Evolutionary conservation across 345 rosid species (phyloP).

Genomic region (Nephelium lappaceum): DNA sequence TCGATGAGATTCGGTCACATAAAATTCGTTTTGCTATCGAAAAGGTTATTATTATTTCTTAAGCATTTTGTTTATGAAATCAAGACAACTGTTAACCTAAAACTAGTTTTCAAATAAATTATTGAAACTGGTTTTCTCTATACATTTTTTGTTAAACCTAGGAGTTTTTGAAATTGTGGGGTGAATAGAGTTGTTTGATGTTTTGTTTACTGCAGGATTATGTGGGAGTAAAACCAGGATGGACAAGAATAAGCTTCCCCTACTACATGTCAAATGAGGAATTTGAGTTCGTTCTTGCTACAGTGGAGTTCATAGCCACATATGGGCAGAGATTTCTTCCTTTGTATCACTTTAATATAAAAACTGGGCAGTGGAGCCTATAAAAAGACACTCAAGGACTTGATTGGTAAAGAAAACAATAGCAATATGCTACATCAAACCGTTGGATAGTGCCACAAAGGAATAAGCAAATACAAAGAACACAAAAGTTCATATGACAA

Average conservation of each 20-base stretch:
- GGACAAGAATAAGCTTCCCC: constrained; percentile 73
- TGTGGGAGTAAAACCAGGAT: constrained; percentile 54
- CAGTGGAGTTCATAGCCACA: constrained; percentile 49
- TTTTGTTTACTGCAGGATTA: constrained; percentile 37
- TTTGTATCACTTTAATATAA: constrained; percentile 44
- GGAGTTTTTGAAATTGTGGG: too few species aligned
- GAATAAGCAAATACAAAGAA: background rate
- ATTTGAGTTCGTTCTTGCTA: constrained; percentile 52
- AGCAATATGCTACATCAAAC: too few species aligned
- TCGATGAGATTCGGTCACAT: constrained; percentile 30
- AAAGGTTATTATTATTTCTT: constrained; percentile 25
- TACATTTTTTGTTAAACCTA: too few species aligned
- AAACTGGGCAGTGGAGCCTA: constrained; percentile 48
- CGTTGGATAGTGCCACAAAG: constrained; percentile 8
- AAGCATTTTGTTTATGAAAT: too few species aligned
- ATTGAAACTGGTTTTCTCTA: too few species aligned
- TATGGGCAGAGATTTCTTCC: constrained; percentile 59
- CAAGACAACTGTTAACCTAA: too few species aligned
- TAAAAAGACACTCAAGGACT: constrained; percentile 29
- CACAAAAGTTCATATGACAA: background rate
- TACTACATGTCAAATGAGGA: constrained; percentile 60
- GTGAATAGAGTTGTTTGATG: background rate
- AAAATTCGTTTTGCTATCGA: constrained; percentile 43
- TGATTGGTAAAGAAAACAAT: background rate
- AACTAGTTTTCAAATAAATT: too few species aligned